Conservation (phyloP, 2,329 filamentous ascomycete species). For the Geosmithia putterillii region DNA sequence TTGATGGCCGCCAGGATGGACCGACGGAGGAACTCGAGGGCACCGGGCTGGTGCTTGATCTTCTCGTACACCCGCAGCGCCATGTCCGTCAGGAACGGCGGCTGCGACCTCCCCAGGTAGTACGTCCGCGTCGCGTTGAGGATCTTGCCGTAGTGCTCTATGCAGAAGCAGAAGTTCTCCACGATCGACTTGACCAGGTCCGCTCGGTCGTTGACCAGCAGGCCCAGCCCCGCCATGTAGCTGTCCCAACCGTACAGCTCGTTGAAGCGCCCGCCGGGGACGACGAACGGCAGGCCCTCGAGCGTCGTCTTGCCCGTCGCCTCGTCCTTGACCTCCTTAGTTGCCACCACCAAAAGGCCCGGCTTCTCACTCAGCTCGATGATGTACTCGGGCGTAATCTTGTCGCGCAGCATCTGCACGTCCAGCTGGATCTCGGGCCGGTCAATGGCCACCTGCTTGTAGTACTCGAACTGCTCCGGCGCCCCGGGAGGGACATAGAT, state of each 20-base stretch:
- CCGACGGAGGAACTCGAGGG: slow-evolving; percentile 67
- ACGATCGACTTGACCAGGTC: slow-evolving; percentile 93
- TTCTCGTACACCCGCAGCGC: slow-evolving; percentile 84
- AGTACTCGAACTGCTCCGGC: slow-evolving; percentile 83
- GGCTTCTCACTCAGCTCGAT: slow-evolving; percentile 77
- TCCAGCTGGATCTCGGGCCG: slow-evolving; percentile 78
- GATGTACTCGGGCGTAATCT: slow-evolving; percentile 71
- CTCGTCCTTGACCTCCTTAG: slow-evolving; percentile 59
- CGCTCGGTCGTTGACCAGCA: slow-evolving; percentile 73
- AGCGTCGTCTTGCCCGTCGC: slow-evolving; percentile 58
- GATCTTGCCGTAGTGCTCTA: slow-evolving; percentile 96
- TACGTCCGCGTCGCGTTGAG: slow-evolving; percentile 94
- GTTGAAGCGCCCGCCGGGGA: slow-evolving; percentile 94
- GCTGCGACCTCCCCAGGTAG: slow-evolving; percentile 88
- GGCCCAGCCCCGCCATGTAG: slow-evolving; percentile 91
- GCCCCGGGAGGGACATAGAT: slow-evolving; percentile 83
- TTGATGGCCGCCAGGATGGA: slow-evolving; percentile 89
- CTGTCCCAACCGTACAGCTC: slow-evolving; percentile 98
- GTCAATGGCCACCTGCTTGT: slow-evolving; percentile 64
- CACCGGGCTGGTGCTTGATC: slow-evolving; percentile 74
- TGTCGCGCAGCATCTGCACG: slow-evolving; percentile 65
- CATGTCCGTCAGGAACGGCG: slow-evolving; percentile 96
- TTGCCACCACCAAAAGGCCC: slow-evolving; percentile 78
- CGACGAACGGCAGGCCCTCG: slow-evolving; percentile 83
- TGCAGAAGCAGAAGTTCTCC: slow-evolving; percentile 93